phyloP scores from a whole-genome alignment of 257 asterid genomes.

The Buddleja alternifolia region DNA sequence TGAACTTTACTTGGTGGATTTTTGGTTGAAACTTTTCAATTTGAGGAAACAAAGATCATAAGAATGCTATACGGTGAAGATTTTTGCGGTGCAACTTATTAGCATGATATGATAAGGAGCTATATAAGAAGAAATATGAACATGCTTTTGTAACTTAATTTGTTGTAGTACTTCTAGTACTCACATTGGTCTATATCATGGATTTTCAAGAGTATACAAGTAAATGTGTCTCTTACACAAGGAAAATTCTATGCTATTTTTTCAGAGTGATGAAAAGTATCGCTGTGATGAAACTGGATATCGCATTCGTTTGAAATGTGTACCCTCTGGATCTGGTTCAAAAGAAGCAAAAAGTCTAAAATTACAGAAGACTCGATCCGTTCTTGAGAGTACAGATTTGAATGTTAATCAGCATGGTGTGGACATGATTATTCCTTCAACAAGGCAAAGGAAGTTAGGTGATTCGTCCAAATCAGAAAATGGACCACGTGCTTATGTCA shows the following conservation, averaged over 20 bases:
- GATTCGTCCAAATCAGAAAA: slow-evolving; percentile 51
- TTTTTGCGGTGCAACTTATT: slow-evolving; percentile 16
- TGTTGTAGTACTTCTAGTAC: background rate
- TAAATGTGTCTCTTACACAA: slow-evolving; percentile 5
- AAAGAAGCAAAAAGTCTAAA: slow-evolving; percentile 45
- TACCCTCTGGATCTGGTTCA: slow-evolving; percentile 45
- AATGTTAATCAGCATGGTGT: slow-evolving; percentile 39
- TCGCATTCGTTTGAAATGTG: slow-evolving; percentile 90
- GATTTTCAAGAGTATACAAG: slow-evolving; percentile 17
- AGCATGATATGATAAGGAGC: background rate
- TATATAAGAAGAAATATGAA: background rate
- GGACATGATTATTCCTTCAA: slow-evolving; percentile 31
- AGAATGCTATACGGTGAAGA: background rate
- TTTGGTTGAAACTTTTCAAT: background rate
- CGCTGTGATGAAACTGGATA: slow-evolving; percentile 95
- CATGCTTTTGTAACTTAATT: background rate
- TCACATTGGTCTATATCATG: slow-evolving; percentile 1
- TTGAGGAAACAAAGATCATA: slow-evolving; percentile 4
- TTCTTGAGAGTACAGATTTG: slow-evolving; percentile 47
- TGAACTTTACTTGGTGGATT: too few species aligned
- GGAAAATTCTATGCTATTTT: slow-evolving; percentile 29
- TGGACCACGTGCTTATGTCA: slow-evolving; percentile 51
- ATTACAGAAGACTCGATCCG: slow-evolving; percentile 52
- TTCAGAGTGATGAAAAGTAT: slow-evolving; percentile 76
- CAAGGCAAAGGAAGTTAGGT: slow-evolving; percentile 55